Evolutionary conservation across 192 early-diverging fungal genomes (phyloP).

Genomic region (Backusella sp.): DNA sequence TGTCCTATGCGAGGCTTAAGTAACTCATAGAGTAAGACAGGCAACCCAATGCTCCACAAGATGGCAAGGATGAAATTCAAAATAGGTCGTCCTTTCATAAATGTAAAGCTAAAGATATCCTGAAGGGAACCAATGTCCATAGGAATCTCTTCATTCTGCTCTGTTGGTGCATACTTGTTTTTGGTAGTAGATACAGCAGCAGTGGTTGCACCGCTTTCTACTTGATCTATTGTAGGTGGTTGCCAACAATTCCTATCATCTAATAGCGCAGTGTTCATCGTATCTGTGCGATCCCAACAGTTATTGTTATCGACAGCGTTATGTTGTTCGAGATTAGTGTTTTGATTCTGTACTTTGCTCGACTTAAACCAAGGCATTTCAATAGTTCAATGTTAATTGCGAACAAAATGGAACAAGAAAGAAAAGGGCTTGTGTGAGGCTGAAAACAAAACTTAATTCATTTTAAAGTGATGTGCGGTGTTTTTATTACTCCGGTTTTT

Average conservation of each 20-base stretch:
- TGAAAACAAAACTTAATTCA: background rate
- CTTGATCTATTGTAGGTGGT: background rate
- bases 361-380: slow-evolving; percentile 2
- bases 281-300: background rate
- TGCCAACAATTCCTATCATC: background rate
- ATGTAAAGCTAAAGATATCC: slow-evolving; percentile 32
- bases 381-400: background rate
- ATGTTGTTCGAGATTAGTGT: background rate
- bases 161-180: slow-evolving; percentile 7
- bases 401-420: background rate
- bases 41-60: slow-evolving; percentile 32
- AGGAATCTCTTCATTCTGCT: slow-evolving; percentile 25
- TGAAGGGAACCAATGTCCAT: slow-evolving; percentile 25
- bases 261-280: background rate
- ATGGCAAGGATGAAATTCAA: slow-evolving; percentile 32
- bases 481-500: background rate
- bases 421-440: background rate
- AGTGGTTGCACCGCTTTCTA: background rate
- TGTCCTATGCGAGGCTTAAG: slow-evolving; percentile 29
- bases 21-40: slow-evolving; percentile 29
- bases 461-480: background rate
- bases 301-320: background rate
- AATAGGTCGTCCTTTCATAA: slow-evolving; percentile 25
- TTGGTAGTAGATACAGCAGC: background rate
- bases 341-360: background rate